Base-by-base conservation (phyloP, 176 grass and related monocot species). In the Calamus simplicifolius region DNA sequence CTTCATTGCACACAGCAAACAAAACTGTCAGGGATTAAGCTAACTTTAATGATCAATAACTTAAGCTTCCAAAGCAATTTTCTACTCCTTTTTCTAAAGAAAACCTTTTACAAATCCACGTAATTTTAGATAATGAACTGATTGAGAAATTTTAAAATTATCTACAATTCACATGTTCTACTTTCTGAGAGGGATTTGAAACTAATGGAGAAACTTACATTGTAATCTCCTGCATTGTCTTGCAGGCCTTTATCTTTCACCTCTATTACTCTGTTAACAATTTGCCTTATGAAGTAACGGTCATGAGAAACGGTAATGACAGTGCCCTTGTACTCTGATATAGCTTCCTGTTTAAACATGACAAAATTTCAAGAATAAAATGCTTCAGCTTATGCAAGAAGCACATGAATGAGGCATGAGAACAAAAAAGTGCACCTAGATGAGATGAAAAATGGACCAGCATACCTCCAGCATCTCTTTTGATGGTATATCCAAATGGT, bases 381-480 rank as follows among this genome's bases (percentile, higher is more conserved):
- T 12, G 10, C 8, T 43, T 43, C 35, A 43, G 35, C 35, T 43
- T 13, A 43, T 38, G 65, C 27, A 35, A 29, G 28, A n/a, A 16
- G 12, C 12, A 8, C 8, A 43, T 2, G 0, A 12, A 3, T 23
- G 21, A 13, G 35, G 8, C 35, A 13, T 10, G 6, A n/a, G 27
- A 28, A 31, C 58, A 60, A n/a, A 38, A n/a, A 31, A 6, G 31
- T 17, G 27, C 35, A 43, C 35, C 35, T 43, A 43, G 8, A 43
- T 12, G 35, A 43, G 35, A 60, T 60, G 17, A 60, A 29, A 18
- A n/a, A 30, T 17, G 16, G 52, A 68, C 16, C 28, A 23, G 28
- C 50, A 35, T 70, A 98, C 93, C 80, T 98, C 93, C 61, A 98
- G 85, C 93, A 98, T 98, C 69, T 98, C 93, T 85, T 98, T 98